These are phyloP conservation scores for Pyricularia grisea DNA, from an alignment of 2,329 filamentous ascomycete genomes.

Conservation along the genomic window DNA sequence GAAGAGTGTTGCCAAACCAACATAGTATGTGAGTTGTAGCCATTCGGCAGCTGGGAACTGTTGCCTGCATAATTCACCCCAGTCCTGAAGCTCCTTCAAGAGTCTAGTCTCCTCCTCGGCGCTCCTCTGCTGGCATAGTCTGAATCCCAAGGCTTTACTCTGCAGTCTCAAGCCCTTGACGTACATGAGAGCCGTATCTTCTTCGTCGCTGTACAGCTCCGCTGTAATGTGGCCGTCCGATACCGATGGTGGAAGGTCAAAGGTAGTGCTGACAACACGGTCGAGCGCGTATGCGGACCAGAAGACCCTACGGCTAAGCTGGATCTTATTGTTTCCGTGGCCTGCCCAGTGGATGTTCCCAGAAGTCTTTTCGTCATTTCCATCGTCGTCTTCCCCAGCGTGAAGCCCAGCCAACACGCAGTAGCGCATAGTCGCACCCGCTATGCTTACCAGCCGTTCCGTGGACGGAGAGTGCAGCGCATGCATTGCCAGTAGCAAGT, in stretches of 20 bases:
- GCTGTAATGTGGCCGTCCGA: slow-evolving; percentile 18
- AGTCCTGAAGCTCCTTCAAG: not conserved
- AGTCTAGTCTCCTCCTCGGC: not conserved
- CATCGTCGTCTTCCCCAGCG: slow-evolving; percentile 7
- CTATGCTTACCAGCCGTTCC: slow-evolving; percentile 17
- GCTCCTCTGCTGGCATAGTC: not conserved
- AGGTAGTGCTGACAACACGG: slow-evolving; percentile 16
- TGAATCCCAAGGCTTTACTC: not conserved
- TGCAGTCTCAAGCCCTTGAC: not conserved
- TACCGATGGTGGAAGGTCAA: slow-evolving; percentile 17
- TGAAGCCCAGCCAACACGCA: slow-evolving; percentile 19
- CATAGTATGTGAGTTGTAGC: not conserved
- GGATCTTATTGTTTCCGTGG: slow-evolving; percentile 6
- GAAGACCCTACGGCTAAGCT: slow-evolving; percentile 18
- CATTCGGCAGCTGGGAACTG: not conserved
- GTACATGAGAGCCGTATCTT: slow-evolving; percentile 11
- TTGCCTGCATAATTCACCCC: not conserved
- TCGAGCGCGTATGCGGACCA: slow-evolving; percentile 21
- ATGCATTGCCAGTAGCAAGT: slow-evolving; percentile 15
- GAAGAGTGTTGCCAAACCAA: not conserved
- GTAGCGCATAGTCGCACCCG: slow-evolving; percentile 16
- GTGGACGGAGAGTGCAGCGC: slow-evolving; percentile 18
- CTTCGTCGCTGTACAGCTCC: slow-evolving; percentile 13
- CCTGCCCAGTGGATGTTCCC: not conserved
- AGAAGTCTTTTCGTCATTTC: slow-evolving; percentile 10